phyloP scores from a whole-genome alignment of 352 stramenopile species.

The Pythium brachiatum region DNA sequence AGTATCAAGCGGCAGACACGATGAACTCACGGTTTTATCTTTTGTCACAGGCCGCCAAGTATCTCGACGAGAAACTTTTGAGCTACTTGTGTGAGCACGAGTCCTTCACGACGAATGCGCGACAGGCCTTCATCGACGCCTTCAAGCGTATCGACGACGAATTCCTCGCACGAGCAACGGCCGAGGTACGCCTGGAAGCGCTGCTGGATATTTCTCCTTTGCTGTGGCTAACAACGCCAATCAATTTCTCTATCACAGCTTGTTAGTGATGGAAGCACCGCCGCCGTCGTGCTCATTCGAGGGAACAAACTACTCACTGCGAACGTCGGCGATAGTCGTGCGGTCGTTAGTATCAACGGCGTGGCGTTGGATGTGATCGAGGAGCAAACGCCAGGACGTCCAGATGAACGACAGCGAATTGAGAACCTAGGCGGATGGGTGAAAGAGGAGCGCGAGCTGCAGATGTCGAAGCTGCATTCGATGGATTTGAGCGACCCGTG shows the following conservation, averaged over 20 bases:
- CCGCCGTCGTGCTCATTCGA: constrained; percentile 76
- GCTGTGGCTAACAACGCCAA: too few species aligned
- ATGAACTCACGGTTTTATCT: background rate
- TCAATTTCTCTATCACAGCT: constrained; percentile 24
- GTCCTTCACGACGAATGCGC: constrained; percentile 49
- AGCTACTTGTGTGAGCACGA: constrained; percentile 70
- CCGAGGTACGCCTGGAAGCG: constrained; percentile 36
- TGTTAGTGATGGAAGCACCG: constrained; percentile 72
- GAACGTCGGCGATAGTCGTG: constrained; percentile 87
- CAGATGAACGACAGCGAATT: constrained; percentile 74
- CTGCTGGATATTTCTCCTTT: too few species aligned
- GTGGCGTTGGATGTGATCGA: constrained; percentile 84
- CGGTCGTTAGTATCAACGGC: constrained; percentile 78
- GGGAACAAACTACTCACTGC: constrained; percentile 80
- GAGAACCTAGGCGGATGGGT: constrained; percentile 72
- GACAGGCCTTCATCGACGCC: constrained; percentile 64
- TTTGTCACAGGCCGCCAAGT: constrained; percentile 57
- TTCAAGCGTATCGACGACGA: constrained; percentile 77
- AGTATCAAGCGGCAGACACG: background rate
- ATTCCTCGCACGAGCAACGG: constrained; percentile 61
- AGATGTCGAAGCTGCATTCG: constrained; percentile 85
- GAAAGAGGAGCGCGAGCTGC: constrained; percentile 80
- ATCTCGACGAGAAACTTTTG: constrained; percentile 67
- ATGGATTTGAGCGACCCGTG: constrained; percentile 88
- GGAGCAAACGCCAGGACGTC: constrained; percentile 78